Conservation (phyloP, 1,284 basidiomycete genomes). For the Microbotryum lychnidis-dioicae region DNA sequence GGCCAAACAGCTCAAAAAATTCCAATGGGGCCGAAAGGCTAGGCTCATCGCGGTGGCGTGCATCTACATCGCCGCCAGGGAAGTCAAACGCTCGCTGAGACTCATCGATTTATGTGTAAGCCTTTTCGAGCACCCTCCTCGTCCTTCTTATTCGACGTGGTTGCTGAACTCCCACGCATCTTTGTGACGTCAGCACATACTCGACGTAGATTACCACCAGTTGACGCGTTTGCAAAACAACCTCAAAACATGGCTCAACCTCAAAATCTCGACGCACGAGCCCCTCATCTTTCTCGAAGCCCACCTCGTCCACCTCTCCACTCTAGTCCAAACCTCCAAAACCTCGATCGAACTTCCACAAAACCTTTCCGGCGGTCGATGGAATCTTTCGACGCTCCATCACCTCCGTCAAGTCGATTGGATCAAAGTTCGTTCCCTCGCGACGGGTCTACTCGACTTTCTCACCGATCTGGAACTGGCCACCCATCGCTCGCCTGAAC, state of each 20-base stretch:
- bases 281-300: slow-evolving; percentile 51
- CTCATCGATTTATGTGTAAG: slow-evolving; percentile 17
- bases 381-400: slow-evolving; percentile 43
- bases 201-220: slow-evolving; percentile 50
- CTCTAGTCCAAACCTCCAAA: slow-evolving; percentile 40
- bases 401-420: slow-evolving; percentile 44
- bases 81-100: slow-evolving; percentile 6
- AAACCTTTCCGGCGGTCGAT: slow-evolving; percentile 1
- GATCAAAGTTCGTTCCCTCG: slow-evolving; percentile 49
- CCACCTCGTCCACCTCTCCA: slow-evolving; percentile 46
- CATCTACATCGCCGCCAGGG: slow-evolving; percentile 17
- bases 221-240: slow-evolving; percentile 46
- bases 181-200: slow-evolving; percentile 42
- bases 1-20: slow-evolving; percentile 6
- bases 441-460: slow-evolving; percentile 51
- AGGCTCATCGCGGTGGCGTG: slow-evolving; percentile 17
- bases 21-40: slow-evolving; percentile 18
- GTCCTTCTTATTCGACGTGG: neutral
- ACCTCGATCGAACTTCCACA: slow-evolving; percentile 32
- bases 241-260: slow-evolving; percentile 26
- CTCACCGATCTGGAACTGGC: slow-evolving; percentile 46
- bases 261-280: slow-evolving; percentile 28
- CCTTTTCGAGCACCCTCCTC: neutral
- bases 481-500: slow-evolving; percentile 17
- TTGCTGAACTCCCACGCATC: neutral